These are phyloP conservation scores for Cucumis hystrix DNA, from an alignment of 306 rosid genomes.

Conservation along the genomic window DNA sequence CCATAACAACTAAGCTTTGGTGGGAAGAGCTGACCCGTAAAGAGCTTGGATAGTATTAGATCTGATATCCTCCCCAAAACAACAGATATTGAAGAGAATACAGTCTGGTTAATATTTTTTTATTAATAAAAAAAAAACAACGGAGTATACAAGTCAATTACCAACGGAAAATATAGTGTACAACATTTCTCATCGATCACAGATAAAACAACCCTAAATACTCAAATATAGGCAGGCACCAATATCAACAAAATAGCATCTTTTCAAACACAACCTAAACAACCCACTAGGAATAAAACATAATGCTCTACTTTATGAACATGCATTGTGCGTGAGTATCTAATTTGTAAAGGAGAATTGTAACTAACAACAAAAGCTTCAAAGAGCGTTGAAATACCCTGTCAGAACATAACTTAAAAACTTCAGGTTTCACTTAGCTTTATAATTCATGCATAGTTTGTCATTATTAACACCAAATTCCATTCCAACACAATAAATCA, in stretches of 20 bases:
- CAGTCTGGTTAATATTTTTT: not conserved
- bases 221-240: not conserved
- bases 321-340: not conserved
- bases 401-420: not conserved
- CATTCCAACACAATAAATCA: not conserved
- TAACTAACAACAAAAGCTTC: not conserved
- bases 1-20: not conserved
- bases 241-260: not conserved
- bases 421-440: not conserved
- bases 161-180: not conserved
- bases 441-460: not conserved
- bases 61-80: not conserved
- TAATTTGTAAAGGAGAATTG: not conserved
- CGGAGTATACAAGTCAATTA: not conserved
- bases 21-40: not conserved
- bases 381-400: not conserved
- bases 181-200: not conserved
- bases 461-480: not conserved
- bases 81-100: not conserved
- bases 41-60: not conserved
- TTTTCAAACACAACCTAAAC: not conserved
- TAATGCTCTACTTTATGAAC: not conserved
- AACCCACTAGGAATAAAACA: not conserved
- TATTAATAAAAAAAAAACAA: not conserved
- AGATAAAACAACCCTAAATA: not conserved